phyloP scores from a whole-genome alignment of 2,329 filamentous ascomycete species.

The Magnaporthiopsis rhizophila region DNA sequence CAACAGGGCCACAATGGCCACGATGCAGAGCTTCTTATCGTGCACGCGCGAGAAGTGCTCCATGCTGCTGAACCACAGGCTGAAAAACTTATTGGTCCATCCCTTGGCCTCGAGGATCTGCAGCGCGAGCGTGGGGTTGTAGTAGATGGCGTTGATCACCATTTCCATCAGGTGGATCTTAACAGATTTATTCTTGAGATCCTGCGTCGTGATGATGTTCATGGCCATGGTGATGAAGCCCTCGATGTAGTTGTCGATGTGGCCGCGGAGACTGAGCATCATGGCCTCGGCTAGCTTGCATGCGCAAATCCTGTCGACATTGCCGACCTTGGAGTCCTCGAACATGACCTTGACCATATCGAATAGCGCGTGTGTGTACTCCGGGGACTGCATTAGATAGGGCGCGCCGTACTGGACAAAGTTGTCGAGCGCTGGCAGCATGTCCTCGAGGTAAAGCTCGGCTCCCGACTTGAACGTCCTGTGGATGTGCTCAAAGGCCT shows the following conservation, averaged over 20 bases:
- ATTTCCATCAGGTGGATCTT: constrained; percentile 97
- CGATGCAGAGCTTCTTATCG: constrained; percentile 97
- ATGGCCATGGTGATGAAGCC: constrained; percentile 88
- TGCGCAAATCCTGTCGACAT: constrained; percentile 90
- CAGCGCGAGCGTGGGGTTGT: constrained; percentile 80
- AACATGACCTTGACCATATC: constrained; percentile 97
- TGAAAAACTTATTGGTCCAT: constrained; percentile 99
- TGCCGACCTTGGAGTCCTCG: constrained; percentile 81
- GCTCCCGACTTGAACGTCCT: constrained; percentile 95
- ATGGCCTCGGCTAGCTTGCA: constrained; percentile 96
- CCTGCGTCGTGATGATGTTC: constrained; percentile 65
- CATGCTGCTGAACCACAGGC: constrained; percentile 95
- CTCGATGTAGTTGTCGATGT: constrained; percentile 80
- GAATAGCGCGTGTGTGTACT: constrained; percentile 80
- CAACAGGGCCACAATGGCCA: constrained; percentile 81
- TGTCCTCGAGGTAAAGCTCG: constrained; percentile 95
- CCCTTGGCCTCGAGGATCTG: constrained; percentile 82
- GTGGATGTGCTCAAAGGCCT: constrained; percentile 94
- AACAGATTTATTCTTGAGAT: constrained; percentile 85
- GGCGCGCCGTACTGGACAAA: constrained; percentile 88
- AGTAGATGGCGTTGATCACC: constrained; percentile 97
- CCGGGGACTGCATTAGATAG: constrained; percentile 71
- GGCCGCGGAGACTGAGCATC: constrained; percentile 87
- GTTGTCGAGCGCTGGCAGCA: constrained; percentile 96
- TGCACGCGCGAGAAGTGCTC: constrained; percentile 88